phyloP scores from a whole-genome alignment of 2,329 filamentous ascomycete genomes.

The Clonostachys rosea region DNA sequence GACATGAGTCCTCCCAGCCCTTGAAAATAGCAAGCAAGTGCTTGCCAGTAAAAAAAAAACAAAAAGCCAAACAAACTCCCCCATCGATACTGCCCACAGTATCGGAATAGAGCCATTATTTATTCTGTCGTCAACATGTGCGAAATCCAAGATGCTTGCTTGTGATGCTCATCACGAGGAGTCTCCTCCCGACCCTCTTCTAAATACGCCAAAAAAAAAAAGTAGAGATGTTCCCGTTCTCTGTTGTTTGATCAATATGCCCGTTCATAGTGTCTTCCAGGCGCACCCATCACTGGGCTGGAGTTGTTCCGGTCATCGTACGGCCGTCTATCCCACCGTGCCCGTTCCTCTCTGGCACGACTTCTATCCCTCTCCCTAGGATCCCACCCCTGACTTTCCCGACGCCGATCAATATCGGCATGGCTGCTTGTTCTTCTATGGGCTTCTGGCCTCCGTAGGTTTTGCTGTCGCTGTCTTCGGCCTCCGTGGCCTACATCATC shows the following conservation, averaged over 20 bases:
- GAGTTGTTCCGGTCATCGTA: constrained; percentile 17
- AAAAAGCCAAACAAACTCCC: too few species aligned
- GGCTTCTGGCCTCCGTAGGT: constrained; percentile 31
- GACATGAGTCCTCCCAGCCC: too few species aligned
- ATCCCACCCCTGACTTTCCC: constrained; percentile 25
- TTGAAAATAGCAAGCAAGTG: too few species aligned
- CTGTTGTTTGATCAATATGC: background rate
- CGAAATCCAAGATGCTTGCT: too few species aligned
- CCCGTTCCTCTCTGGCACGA: constrained; percentile 22
- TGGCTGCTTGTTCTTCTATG: constrained; percentile 44
- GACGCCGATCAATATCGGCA: constrained; percentile 38
- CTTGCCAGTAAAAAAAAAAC: too few species aligned
- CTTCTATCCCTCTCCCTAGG: constrained; percentile 21
- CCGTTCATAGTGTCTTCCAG: constrained; percentile 25
- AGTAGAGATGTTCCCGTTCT: background rate
- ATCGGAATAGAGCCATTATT: too few species aligned
- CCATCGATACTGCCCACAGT: too few species aligned
- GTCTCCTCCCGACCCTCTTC: too few species aligned
- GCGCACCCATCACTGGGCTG: constrained; percentile 23
- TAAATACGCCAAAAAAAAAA: background rate
- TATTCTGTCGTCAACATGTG: too few species aligned
- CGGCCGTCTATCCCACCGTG: constrained; percentile 27
- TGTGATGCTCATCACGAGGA: too few species aligned
- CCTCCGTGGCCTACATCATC: constrained; percentile 20
- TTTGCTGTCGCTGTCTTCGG: constrained; percentile 20